These are phyloP conservation scores for Pseudonitzschia multistriata DNA, from an alignment of 108 stramenopile genomes.

Conservation along the genomic window DNA sequence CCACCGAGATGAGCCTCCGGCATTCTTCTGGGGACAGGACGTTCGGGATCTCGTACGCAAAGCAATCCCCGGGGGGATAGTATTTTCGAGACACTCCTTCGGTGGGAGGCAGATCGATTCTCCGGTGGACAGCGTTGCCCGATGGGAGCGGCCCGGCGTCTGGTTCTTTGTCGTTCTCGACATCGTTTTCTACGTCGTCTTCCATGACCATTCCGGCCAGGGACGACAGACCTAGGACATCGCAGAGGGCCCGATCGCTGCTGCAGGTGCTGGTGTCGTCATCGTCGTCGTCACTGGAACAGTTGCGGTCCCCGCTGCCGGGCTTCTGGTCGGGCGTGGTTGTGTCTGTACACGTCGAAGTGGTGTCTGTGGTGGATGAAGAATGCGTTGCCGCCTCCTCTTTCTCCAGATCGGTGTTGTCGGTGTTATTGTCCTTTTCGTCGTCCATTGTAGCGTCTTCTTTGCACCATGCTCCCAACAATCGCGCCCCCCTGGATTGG, in stretches of 20 bases:
- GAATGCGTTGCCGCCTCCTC: too few species aligned
- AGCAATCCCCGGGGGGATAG: constrained; percentile 44
- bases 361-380: too few species aligned
- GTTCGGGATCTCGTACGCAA: constrained; percentile 45
- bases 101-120: constrained; percentile 19
- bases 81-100: constrained; percentile 48
- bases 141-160: not conserved
- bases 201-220: constrained; percentile 4
- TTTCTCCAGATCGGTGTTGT: too few species aligned
- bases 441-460: too few species aligned
- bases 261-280: constrained; percentile 11
- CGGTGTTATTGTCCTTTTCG: too few species aligned
- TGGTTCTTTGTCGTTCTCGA: not conserved
- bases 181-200: not conserved
- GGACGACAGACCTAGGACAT: constrained; percentile 17
- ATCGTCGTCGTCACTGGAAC: not conserved
- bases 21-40: constrained; percentile 44
- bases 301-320: not conserved
- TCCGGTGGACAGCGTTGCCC: not conserved
- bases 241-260: constrained; percentile 24
- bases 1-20: constrained; percentile 38
- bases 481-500: too few species aligned
- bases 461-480: too few species aligned
- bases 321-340: too few species aligned
- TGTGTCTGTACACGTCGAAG: too few species aligned